Conservation (phyloP, 306 rosid species). For the Inga oerstediana region DNA sequence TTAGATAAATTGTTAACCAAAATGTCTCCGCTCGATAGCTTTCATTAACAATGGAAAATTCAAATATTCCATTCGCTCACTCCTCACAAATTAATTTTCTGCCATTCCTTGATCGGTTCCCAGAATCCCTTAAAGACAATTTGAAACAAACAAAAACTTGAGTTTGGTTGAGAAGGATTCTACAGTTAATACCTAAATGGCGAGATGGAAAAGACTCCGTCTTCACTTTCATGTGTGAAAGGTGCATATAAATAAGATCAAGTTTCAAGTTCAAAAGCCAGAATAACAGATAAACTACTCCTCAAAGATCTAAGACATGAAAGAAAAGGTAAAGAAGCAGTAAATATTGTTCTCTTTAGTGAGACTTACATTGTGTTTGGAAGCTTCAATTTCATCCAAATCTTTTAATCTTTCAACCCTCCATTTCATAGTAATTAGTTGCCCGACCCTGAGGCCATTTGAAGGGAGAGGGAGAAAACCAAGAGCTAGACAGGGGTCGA, state of each 20-base stretch:
- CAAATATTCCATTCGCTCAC: not conserved
- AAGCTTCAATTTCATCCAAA: conserved; percentile 55
- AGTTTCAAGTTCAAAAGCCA: conserved; percentile 11
- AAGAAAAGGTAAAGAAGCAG: conserved; percentile 9
- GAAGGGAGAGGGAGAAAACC: conserved; percentile 99
- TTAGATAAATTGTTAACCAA: too few relatives aligned
- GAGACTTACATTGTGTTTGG: conserved; percentile 64
- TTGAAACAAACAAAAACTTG: not conserved
- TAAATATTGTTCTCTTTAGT: conserved; percentile 15
- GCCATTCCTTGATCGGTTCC: not conserved
- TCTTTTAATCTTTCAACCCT: conserved; percentile 89
- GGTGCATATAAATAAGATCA: conserved; percentile 17
- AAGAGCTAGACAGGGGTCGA: conserved; percentile 90
- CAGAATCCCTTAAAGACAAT: not conserved
- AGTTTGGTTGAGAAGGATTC: not conserved
- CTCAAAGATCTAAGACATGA: conserved; percentile 10
- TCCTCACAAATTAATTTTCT: not conserved
- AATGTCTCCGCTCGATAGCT: too few relatives aligned
- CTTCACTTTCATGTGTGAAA: conserved; percentile 8
- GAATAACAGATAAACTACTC: not conserved
- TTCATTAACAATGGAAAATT: not conserved
- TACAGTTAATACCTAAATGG: not conserved
- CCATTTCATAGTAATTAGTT: conserved; percentile 91
- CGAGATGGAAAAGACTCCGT: not conserved
- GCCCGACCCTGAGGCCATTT: conserved; percentile 83